Evolutionary conservation across 805 yeast species (phyloP).

Genomic region (Ogataea sp.): DNA sequence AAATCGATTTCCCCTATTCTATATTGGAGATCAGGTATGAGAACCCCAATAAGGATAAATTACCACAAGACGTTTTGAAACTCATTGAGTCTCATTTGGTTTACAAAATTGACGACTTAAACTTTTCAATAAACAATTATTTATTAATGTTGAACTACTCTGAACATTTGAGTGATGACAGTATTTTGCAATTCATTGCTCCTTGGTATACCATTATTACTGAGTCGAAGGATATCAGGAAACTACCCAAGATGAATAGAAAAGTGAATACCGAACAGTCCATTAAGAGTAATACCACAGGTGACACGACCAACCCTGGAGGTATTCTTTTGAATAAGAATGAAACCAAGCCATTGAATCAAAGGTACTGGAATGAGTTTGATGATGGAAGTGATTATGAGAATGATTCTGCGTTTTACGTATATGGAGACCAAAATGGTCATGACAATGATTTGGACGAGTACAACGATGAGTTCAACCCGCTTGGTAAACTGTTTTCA

Average conservation of each 20-base stretch:
- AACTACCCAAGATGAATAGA: constrained; percentile 25
- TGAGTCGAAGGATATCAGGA: constrained; percentile 31
- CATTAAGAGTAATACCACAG: not conserved
- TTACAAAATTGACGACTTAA: constrained; percentile 31
- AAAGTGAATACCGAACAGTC: not conserved
- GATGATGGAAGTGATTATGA: constrained; percentile 53
- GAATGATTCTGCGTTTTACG: constrained; percentile 27
- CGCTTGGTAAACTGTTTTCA: not conserved
- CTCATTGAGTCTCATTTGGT: constrained; percentile 41
- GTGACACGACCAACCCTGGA: not conserved
- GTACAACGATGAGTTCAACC: constrained; percentile 2
- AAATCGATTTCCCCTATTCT: constrained; percentile 35
- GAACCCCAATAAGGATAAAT: constrained; percentile 7
- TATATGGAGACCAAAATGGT: constrained; percentile 24
- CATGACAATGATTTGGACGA: constrained; percentile 17
- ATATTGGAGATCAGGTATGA: constrained; percentile 41
- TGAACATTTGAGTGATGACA: constrained; percentile 11
- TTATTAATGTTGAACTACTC: constrained; percentile 17
- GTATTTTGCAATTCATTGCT: constrained; percentile 18
- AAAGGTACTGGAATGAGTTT: constrained; percentile 60
- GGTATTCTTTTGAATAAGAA: constrained; percentile 25
- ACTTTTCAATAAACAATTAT: constrained; percentile 25
- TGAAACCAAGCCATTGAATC: constrained; percentile 11
- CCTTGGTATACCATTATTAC: constrained; percentile 25
- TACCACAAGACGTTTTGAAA: constrained; percentile 30